phyloP scores from a whole-genome alignment of 2,329 filamentous ascomycete species.

The Emericellopsis atlantica region DNA sequence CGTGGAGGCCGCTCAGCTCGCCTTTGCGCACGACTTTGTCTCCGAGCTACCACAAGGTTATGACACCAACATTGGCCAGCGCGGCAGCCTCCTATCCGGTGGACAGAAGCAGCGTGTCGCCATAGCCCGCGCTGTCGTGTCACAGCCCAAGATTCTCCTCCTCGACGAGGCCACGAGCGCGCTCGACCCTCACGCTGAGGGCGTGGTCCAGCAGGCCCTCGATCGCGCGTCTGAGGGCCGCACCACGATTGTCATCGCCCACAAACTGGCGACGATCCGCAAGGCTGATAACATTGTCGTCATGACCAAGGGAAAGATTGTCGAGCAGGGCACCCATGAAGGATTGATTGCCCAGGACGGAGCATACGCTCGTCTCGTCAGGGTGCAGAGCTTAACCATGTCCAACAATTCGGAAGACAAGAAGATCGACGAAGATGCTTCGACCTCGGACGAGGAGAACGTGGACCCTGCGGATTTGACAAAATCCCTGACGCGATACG shows the following conservation, averaged over 20 bases:
- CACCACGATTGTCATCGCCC: constrained; percentile 89
- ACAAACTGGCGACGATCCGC: constrained; percentile 84
- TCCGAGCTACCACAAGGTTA: constrained; percentile 73
- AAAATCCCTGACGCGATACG: constrained; percentile 18
- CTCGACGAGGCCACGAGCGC: constrained; percentile 93
- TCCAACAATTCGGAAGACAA: neutral
- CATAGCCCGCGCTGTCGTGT: constrained; percentile 71
- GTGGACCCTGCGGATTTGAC: constrained; percentile 8
- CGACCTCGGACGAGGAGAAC: neutral
- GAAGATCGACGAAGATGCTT: constrained; percentile 8
- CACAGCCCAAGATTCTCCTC: constrained; percentile 81
- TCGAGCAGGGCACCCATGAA: constrained; percentile 71
- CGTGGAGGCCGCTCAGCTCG: constrained; percentile 71
- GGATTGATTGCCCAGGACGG: constrained; percentile 53
- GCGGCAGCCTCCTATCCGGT: constrained; percentile 66
- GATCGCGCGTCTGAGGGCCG: constrained; percentile 70
- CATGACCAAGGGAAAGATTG: constrained; percentile 80
- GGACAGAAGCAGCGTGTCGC: constrained; percentile 44
- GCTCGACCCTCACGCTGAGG: constrained; percentile 69
- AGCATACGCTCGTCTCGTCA: constrained; percentile 67
- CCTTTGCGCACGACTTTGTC: constrained; percentile 93
- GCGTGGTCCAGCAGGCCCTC: constrained; percentile 63
- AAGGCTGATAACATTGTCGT: constrained; percentile 93
- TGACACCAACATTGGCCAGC: constrained; percentile 88
- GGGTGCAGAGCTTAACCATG: constrained; percentile 54